Conservation (phyloP, 805 yeast species). For the Ogataea dorogensis region DNA sequence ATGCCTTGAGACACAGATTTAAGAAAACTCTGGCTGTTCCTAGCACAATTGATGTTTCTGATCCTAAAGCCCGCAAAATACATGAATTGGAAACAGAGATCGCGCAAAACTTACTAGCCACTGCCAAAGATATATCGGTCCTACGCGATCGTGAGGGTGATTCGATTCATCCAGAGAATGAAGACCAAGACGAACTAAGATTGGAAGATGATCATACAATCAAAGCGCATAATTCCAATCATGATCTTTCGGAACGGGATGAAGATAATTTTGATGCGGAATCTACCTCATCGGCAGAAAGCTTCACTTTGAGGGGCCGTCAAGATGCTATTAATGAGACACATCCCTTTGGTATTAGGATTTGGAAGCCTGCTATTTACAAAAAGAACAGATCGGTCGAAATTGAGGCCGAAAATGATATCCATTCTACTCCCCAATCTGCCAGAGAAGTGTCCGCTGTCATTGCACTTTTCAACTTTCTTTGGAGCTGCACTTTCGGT, state of each 20-base stretch:
- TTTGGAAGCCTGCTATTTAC: constrained; percentile 97
- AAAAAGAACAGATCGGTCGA: constrained; percentile 92
- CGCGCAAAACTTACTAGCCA: constrained; percentile 22
- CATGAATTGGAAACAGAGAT: constrained; percentile 32
- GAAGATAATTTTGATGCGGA: constrained; percentile 36
- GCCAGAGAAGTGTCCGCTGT: constrained; percentile 54
- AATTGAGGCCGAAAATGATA: constrained; percentile 86
- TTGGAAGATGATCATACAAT: constrained; percentile 16
- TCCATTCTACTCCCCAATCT: constrained; percentile 65
- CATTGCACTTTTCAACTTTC: constrained; percentile 62
- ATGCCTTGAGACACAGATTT: constrained; percentile 56
- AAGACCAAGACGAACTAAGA: constrained; percentile 14
- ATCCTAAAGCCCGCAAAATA: constrained; percentile 15
- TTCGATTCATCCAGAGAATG: constrained; percentile 19
- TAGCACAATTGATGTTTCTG: constrained; percentile 3
- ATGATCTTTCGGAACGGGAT: constrained; percentile 16
- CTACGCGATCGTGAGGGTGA: constrained; percentile 33
- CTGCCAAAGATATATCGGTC: constrained; percentile 26
- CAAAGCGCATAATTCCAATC: constrained; percentile 10
- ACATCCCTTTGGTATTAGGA: constrained; percentile 97
- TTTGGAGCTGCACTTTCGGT: constrained; percentile 80
- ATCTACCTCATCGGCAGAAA: constrained; percentile 58
- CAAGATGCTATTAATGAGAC: constrained; percentile 96
- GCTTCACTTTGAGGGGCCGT: constrained; percentile 84
- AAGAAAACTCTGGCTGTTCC: constrained; percentile 26